These are phyloP conservation scores for Entomortierella lignicola DNA, from an alignment of 192 early-diverging fungal genomes.

Conservation along the genomic window DNA sequence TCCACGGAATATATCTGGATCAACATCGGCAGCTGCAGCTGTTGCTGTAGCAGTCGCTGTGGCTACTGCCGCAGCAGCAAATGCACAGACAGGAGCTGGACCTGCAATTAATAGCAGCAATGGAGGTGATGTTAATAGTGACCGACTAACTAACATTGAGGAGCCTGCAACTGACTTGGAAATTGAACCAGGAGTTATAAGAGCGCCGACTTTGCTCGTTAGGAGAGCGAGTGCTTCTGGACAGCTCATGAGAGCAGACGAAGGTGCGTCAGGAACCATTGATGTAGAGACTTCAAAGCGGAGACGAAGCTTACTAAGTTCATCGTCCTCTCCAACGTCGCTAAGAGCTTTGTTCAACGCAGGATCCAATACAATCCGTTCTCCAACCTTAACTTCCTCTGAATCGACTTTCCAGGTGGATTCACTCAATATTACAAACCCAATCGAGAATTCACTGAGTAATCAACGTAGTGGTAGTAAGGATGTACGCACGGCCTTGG, in stretches of 20 bases:
- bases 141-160: neutral
- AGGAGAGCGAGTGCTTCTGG: constrained; percentile 46
- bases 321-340: constrained; percentile 47
- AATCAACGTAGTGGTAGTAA: constrained; percentile 4
- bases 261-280: constrained; percentile 1
- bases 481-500: constrained; percentile 8
- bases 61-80: constrained; percentile 39
- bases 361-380: neutral
- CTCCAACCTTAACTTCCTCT: constrained; percentile 2
- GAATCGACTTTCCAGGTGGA: neutral
- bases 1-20: constrained; percentile 38
- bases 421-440: neutral
- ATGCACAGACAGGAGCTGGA: constrained; percentile 3
- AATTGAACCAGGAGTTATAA: neutral
- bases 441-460: neutral
- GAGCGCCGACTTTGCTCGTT: constrained; percentile 15
- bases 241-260: constrained; percentile 30
- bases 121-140: neutral
- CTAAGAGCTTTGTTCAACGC: constrained; percentile 33
- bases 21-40: constrained; percentile 41
- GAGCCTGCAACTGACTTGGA: neutral
- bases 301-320: constrained; percentile 21
- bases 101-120: constrained; percentile 1
- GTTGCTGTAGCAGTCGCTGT: constrained; percentile 44
- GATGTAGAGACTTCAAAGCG: neutral